Evolutionary conservation across 257 asterid species (phyloP).

Genomic region (Thymus mandschuricus): DNA sequence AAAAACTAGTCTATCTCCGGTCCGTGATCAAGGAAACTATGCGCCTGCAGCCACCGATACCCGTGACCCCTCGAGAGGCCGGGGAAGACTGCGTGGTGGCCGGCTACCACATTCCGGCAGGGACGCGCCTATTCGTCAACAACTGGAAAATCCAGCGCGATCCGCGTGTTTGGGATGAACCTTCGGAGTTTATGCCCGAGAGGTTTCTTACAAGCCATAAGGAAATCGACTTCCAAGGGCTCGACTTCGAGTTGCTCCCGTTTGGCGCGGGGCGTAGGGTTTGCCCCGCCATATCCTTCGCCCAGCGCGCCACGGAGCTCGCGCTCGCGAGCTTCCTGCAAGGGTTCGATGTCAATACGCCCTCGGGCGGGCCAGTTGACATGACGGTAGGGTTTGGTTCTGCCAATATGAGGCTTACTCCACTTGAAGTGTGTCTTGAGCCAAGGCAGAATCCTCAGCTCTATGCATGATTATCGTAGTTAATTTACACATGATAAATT

Average conservation of each 20-base stretch:
- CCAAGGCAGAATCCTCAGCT: conserved; percentile 39
- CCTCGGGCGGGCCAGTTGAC: conserved; percentile 31
- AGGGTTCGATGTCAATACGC: conserved; percentile 41
- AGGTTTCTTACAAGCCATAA: conserved; percentile 47
- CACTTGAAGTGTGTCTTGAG: conserved; percentile 41
- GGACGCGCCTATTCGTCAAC: conserved; percentile 48
- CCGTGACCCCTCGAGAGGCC: conserved; percentile 35
- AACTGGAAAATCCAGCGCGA: conserved; percentile 54
- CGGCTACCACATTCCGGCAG: conserved; percentile 47
- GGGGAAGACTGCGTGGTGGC: conserved; percentile 43
- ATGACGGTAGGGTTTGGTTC: conserved; percentile 44
- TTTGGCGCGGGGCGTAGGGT: conserved; percentile 60
- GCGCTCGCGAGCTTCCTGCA: conserved; percentile 48
- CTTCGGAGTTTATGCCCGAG: conserved; percentile 49
- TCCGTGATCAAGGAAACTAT: conserved; percentile 58
- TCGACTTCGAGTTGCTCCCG: conserved; percentile 52
- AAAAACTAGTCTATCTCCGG: conserved; percentile 45
- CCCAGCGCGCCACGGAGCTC: conserved; percentile 34
- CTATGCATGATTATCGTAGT: neutral
- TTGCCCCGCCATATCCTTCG: conserved; percentile 45
- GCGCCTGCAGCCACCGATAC: conserved; percentile 44
- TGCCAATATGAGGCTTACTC: conserved; percentile 41
- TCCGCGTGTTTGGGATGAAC: conserved; percentile 53
- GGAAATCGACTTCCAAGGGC: conserved; percentile 42
- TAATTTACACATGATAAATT: neutral